Evolutionary conservation across 31 red algal genomes (phyloP).

Genomic region (Bonnemaisonia californica): DNA sequence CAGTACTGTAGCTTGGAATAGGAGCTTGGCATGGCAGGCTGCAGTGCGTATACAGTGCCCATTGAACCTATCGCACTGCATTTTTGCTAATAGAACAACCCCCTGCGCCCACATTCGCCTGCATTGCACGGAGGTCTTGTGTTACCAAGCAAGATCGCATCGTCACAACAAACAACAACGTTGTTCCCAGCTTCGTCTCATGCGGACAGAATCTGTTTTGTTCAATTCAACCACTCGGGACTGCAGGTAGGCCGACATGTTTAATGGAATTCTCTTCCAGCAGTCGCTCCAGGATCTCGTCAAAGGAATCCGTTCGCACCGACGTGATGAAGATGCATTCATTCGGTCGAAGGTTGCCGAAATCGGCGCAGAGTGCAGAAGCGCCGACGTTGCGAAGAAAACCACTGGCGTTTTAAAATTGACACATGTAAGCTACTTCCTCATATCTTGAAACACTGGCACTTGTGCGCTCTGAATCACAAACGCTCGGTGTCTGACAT

Average conservation of each 20-base stretch:
- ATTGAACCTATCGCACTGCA: too few relatives aligned
- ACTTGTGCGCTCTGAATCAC: not conserved
- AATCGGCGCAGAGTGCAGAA: slow-evolving; percentile 76
- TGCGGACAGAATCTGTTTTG: too few relatives aligned
- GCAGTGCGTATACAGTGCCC: too few relatives aligned
- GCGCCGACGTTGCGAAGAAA: slow-evolving; percentile 81
- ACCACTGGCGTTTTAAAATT: slow-evolving; percentile 93
- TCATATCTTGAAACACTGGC: not conserved
- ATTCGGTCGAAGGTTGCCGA: slow-evolving; percentile 70
- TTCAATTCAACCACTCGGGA: too few relatives aligned
- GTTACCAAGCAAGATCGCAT: too few relatives aligned
- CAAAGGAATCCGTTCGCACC: slow-evolving; percentile 92
- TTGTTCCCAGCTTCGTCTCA: too few relatives aligned
- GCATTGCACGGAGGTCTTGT: too few relatives aligned
- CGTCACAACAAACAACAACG: too few relatives aligned
- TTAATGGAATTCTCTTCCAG: slow-evolving; percentile 88
- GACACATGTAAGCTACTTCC: slow-evolving; percentile 72
- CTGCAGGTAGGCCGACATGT: slow-evolving; percentile 46
- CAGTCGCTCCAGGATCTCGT: slow-evolving; percentile 96
- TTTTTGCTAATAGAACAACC: too few relatives aligned
- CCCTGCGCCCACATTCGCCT: too few relatives aligned
- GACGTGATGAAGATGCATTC: slow-evolving; percentile 89
- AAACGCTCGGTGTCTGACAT: not conserved
- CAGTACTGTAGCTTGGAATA: too few relatives aligned
- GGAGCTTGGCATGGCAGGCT: too few relatives aligned